Evolutionary conservation across 2,329 filamentous ascomycete genomes (phyloP), one percentile per base, ranked within the genome.

Genomic region (Ophiostoma populinum): DNA sequence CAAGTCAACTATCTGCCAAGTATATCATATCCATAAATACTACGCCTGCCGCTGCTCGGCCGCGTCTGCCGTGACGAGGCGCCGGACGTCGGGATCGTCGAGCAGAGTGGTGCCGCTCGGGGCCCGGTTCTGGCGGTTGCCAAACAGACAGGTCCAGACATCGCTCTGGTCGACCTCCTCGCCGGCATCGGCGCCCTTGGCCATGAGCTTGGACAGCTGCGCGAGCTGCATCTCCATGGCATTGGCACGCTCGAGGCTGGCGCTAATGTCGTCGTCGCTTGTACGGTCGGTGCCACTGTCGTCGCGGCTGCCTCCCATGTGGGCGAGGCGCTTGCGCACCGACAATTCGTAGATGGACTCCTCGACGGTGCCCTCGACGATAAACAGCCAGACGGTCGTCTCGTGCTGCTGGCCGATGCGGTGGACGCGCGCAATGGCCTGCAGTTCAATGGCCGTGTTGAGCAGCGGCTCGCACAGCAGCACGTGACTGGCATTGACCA

Each of bases 321-420:
- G 83, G 37, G 77, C 72, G 46, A 93, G 59, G 4, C 87, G 74
- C 19, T 85, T 67, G 40, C 67, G 64, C 2, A 92, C 82, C 0
- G 82, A 90, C 22, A 94, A 68, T 40, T 86, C 73, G 55, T 95
- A 85, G 42, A 95, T 92, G 2, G 79, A 79, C 56, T 92, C 79
- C 50, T 98, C 90, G 0, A 95, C 82, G 0, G 87, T 92, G 34
- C 80, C 81, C 12, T 78, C 73, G n/a, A 94, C 70, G 3, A 95
- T 66, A 51, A 95, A 95, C 54, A 94, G 78, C 80, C 86, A 95
- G 1, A 95, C 85, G 0, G 82, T 93, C 1, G 90, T 98, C 44
- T 80, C 68, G 34, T 80, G 74, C 43, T 76, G 66, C 55, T 95
- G 90, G 0, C 90, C 90, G 43, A 98, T 98, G 24, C 90, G 74